Evolutionary conservation across 805 yeast species (phyloP).

Genomic region (Jamesozyma gamospora): DNA sequence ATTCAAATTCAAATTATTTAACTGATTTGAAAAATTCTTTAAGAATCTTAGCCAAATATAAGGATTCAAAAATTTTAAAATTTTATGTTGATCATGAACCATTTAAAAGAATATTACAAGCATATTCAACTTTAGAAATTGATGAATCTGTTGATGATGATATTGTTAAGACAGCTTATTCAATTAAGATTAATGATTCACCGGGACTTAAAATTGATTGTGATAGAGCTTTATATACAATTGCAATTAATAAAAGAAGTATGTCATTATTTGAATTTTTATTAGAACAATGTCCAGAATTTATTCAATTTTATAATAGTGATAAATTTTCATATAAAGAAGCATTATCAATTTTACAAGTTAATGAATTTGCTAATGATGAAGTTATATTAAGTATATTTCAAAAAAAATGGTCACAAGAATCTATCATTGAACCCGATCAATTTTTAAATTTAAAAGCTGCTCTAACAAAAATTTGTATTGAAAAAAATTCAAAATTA

Average conservation of each 20-base stretch:
- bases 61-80: constrained; percentile 30
- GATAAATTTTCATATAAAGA: constrained; percentile 27
- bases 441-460: constrained; percentile 48
- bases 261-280: constrained; percentile 47
- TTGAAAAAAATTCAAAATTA: constrained; percentile 42
- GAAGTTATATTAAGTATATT: constrained; percentile 31
- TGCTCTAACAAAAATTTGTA: constrained; percentile 49
- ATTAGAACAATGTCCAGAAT: constrained; percentile 28
- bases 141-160: constrained; percentile 53
- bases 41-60: constrained; percentile 30
- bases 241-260: constrained; percentile 51
- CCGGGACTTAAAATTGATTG: constrained; percentile 32
- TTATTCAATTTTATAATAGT: constrained; percentile 19
- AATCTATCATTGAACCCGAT: constrained; percentile 23
- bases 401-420: constrained; percentile 25
- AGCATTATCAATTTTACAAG: constrained; percentile 42
- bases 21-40: constrained; percentile 33
- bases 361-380: constrained; percentile 44
- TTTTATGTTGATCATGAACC: constrained; percentile 40
- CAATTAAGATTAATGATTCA: constrained; percentile 48
- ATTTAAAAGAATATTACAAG: constrained; percentile 33
- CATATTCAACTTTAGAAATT: constrained; percentile 44
- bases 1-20: constrained; percentile 9
- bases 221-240: constrained; percentile 50
- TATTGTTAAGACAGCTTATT: constrained; percentile 64